Evolutionary conservation across 176 grass and related monocot species (phyloP).

Genomic region (Secale cereale): DNA sequence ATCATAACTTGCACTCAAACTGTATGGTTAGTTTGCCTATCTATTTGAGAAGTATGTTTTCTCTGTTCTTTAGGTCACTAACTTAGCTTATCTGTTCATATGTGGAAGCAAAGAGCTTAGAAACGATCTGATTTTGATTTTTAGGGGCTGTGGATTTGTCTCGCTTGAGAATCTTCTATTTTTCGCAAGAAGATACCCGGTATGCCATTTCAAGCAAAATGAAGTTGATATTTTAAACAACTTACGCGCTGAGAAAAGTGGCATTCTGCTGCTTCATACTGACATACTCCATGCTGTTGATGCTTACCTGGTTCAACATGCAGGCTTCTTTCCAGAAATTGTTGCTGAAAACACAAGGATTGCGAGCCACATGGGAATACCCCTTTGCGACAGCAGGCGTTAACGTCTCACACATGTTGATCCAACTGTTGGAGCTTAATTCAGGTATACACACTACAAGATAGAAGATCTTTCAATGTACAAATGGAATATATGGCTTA

Average conservation of each 20-base stretch:
- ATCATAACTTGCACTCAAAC: background rate
- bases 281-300: background rate
- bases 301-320: slow-evolving; percentile 15
- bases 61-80: background rate
- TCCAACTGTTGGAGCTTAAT: slow-evolving; percentile 84
- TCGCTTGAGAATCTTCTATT: slow-evolving; percentile 81
- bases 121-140: slow-evolving; percentile 10
- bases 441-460: slow-evolving; percentile 36
- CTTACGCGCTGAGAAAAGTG: slow-evolving; percentile 6
- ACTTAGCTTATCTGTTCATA: background rate
- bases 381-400: slow-evolving; percentile 84
- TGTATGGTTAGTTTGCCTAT: background rate
- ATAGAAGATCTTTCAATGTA: background rate
- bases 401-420: slow-evolving; percentile 93
- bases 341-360: slow-evolving; percentile 78
- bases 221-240: background rate
- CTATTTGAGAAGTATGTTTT: background rate
- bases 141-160: slow-evolving; percentile 82
- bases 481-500: background rate
- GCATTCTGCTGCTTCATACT: background rate
- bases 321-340: slow-evolving; percentile 79
- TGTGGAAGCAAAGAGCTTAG: background rate
- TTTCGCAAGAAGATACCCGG: slow-evolving; percentile 75
- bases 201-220: slow-evolving; percentile 13
- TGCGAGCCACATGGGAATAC: slow-evolving; percentile 79